A percentile compares a stretch with the other conserved stretches of the same genome.
phyloP scores from a whole-genome alignment of 441 rosid species.

The Rhodomyrtus psidioides region DNA sequence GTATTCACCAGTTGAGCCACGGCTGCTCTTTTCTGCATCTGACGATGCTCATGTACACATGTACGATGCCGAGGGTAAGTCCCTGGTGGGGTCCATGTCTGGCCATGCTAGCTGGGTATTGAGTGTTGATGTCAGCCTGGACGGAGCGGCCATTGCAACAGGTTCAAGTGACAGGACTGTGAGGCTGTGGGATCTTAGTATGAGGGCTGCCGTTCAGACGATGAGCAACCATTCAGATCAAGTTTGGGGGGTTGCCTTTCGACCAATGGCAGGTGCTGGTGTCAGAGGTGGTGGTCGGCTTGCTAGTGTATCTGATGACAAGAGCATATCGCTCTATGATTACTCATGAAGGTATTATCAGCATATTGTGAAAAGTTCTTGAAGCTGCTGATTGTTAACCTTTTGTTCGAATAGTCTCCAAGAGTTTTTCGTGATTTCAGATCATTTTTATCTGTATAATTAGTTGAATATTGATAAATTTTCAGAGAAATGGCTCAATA shows the following conservation, averaged over 20 bases:
- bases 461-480: neutral
- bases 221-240: conserved; percentile 86
- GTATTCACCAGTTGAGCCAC: conserved; percentile 65
- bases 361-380: neutral
- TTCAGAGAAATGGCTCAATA: neutral
- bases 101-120: conserved; percentile 90
- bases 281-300: conserved; percentile 57
- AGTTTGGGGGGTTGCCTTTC: conserved; percentile 84
- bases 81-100: conserved; percentile 66
- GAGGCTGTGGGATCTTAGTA: conserved; percentile 83
- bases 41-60: conserved; percentile 89
- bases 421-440: neutral
- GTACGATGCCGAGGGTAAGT: conserved; percentile 86
- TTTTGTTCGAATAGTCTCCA: neutral
- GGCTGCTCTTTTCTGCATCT: conserved; percentile 75
- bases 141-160: conserved; percentile 76
- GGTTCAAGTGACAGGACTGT: conserved; percentile 90
- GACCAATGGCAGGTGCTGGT: conserved; percentile 44
- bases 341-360: conserved; percentile 41
- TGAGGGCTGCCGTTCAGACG: conserved; percentile 86
- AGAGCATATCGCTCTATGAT: conserved; percentile 83
- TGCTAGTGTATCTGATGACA: conserved; percentile 93
- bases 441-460: neutral
- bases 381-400: neutral
- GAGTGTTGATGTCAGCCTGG: conserved; percentile 88